Evolutionary conservation across 2,329 filamentous ascomycete species (phyloP).

Genomic region (Sarocladiaceae sp.): DNA sequence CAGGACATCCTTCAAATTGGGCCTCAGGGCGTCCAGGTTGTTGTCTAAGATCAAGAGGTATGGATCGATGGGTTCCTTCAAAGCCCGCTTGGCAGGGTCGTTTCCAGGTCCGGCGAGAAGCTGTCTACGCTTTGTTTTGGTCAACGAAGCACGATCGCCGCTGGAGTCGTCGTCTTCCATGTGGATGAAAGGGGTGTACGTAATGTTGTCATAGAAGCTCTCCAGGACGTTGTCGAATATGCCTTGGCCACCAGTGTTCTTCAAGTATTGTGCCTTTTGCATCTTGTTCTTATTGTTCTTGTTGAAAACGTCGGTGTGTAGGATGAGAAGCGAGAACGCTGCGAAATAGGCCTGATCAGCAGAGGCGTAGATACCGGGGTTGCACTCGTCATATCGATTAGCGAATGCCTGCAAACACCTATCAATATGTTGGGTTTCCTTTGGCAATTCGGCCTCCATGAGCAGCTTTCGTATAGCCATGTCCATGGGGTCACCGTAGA

Average conservation of each 20-base stretch:
- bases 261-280: constrained; percentile 92
- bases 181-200: constrained; percentile 96
- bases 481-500: constrained; percentile 95
- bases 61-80: constrained; percentile 85
- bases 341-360: constrained; percentile 98
- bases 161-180: constrained; percentile 89
- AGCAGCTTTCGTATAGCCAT: constrained; percentile 94
- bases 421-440: constrained; percentile 97
- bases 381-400: constrained; percentile 96
- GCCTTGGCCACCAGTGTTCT: constrained; percentile 86
- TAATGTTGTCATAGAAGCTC: constrained; percentile 98
- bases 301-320: constrained; percentile 99
- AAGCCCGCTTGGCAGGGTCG: constrained; percentile 49
- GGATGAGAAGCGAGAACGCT: constrained; percentile 89
- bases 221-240: constrained; percentile 91
- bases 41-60: constrained; percentile 91
- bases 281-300: constrained; percentile 99
- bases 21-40: constrained; percentile 74
- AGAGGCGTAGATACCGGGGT: constrained; percentile 86
- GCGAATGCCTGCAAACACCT: constrained; percentile 90
- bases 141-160: constrained; percentile 62
- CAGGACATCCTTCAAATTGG: constrained; percentile 87
- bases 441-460: constrained; percentile 93
- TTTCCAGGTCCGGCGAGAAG: constrained; percentile 58
- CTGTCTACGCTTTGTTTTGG: constrained; percentile 65